Evolutionary conservation across 805 yeast genomes (phyloP).

Genomic region (Saccharomycopsis sp.): DNA sequence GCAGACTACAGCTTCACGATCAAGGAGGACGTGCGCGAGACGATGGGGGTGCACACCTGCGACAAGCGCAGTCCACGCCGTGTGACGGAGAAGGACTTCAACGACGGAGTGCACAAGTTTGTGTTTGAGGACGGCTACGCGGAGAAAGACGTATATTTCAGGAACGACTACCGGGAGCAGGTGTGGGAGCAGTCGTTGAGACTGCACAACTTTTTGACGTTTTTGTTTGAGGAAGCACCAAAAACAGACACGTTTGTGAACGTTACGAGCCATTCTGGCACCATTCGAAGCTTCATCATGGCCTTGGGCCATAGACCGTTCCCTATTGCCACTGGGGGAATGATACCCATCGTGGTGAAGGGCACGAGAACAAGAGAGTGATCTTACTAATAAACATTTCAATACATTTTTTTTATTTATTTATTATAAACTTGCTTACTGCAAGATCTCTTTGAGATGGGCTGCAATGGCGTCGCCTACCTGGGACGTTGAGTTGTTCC

Average conservation of each 20-base stretch:
- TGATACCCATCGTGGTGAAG: slow-evolving; percentile 46
- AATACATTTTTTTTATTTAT: background rate
- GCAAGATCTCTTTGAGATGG: slow-evolving; percentile 53
- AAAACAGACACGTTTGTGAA: slow-evolving; percentile 23
- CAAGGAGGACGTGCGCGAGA: slow-evolving; percentile 49
- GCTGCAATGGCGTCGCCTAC: slow-evolving; percentile 91
- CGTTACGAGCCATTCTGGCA: slow-evolving; percentile 36
- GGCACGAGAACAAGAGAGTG: slow-evolving; percentile 24
- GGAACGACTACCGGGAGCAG: slow-evolving; percentile 38
- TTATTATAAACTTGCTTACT: background rate
- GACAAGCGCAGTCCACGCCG: slow-evolving; percentile 41
- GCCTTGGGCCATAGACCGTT: slow-evolving; percentile 41
- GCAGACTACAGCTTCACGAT: slow-evolving; percentile 17
- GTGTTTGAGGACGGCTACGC: slow-evolving; percentile 35
- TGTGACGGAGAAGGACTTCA: slow-evolving; percentile 31
- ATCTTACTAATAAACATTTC: slow-evolving; percentile 6
- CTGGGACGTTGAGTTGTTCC: slow-evolving; percentile 72
- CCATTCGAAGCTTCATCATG: slow-evolving; percentile 38
- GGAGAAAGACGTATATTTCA: slow-evolving; percentile 39
- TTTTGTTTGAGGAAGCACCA: slow-evolving; percentile 27
- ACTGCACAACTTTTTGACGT: slow-evolving; percentile 39
- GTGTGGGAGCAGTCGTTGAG: slow-evolving; percentile 34
- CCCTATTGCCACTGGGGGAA: slow-evolving; percentile 45
- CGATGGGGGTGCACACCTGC: slow-evolving; percentile 51
- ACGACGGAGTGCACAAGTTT: slow-evolving; percentile 29